Percentiles rank a stretch among this genome's conserved stretches.
These are phyloP conservation scores for Telfairia occidentalis DNA, from an alignment of 331 rosid genomes.

Conservation along the genomic window DNA sequence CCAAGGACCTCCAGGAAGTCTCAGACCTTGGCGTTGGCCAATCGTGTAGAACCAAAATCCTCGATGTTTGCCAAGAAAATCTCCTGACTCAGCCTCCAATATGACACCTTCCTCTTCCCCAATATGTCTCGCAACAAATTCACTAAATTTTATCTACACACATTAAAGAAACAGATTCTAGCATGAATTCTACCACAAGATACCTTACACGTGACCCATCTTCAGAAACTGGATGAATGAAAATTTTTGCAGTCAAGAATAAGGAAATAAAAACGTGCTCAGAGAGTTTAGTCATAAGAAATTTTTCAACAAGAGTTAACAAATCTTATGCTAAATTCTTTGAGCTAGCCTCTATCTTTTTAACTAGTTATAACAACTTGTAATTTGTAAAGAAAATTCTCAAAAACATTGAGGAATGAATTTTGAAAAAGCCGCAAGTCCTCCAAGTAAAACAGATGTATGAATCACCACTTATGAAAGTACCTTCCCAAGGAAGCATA, in stretches of 20 bases:
- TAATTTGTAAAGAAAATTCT: background rate
- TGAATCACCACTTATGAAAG: background rate
- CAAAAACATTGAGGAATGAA: background rate
- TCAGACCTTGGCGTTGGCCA: constrained; percentile 91
- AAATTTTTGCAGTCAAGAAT: background rate
- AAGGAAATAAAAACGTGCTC: background rate
- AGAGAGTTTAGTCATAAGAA: background rate
- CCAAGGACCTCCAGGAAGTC: constrained; percentile 94
- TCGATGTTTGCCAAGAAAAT: constrained; percentile 80
- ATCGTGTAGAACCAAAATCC: constrained; percentile 96
- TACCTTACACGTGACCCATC: background rate
- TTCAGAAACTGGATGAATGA: background rate
- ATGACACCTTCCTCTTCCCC: constrained; percentile 88
- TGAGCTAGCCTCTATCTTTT: background rate
- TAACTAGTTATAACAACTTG: background rate
- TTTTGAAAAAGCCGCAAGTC: background rate
- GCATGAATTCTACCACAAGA: background rate
- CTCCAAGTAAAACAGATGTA: background rate
- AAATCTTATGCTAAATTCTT: background rate
- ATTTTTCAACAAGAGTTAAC: background rate
- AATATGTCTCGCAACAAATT: constrained; percentile 76
- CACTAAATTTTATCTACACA: constrained; percentile 75
- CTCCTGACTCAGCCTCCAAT: constrained; percentile 90
- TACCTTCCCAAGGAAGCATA: constrained; percentile 98
- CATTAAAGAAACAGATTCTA: constrained; percentile 9